Percentiles rank a stretch among this genome's conserved stretches.
Conservation (phyloP, 2,329 filamentous ascomycete species). For the Xylogone sp. region DNA sequence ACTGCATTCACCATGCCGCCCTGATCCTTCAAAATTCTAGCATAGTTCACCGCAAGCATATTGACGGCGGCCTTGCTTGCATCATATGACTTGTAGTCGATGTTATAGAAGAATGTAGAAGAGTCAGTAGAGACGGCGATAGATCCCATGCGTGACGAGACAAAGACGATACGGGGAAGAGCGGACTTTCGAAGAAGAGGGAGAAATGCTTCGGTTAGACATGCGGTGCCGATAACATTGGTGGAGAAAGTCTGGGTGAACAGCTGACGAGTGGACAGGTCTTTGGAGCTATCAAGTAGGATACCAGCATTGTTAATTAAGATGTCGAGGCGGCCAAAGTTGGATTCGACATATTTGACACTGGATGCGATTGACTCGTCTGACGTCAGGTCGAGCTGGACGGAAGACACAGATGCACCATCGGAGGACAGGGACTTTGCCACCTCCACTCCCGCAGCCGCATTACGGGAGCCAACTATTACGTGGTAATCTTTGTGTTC, state of each 20-base stretch:
- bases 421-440: constrained; percentile 23
- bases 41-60: constrained; percentile 25
- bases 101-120: constrained; percentile 6
- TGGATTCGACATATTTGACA: constrained; percentile 1
- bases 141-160: constrained; percentile 19
- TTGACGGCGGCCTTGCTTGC: constrained; percentile 26
- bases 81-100: constrained; percentile 16
- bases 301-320: constrained; percentile 18
- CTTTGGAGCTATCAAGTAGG: not conserved
- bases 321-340: constrained; percentile 12
- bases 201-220: constrained; percentile 27
- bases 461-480: constrained; percentile 34
- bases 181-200: constrained; percentile 29
- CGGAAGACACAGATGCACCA: not conserved
- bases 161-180: constrained; percentile 21
- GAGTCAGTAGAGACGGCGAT: constrained; percentile 9
- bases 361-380: constrained; percentile 11
- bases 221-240: constrained; percentile 26
- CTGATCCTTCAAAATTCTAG: constrained; percentile 17
- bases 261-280: constrained; percentile 8
- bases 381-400: constrained; percentile 10
- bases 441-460: constrained; percentile 28
- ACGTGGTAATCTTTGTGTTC: constrained; percentile 34
- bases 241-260: constrained; percentile 20
- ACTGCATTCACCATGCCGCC: constrained; percentile 18